Base-by-base conservation (phyloP, 1,284 basidiomycete species). In the Pseudozyma sp. region DNA sequence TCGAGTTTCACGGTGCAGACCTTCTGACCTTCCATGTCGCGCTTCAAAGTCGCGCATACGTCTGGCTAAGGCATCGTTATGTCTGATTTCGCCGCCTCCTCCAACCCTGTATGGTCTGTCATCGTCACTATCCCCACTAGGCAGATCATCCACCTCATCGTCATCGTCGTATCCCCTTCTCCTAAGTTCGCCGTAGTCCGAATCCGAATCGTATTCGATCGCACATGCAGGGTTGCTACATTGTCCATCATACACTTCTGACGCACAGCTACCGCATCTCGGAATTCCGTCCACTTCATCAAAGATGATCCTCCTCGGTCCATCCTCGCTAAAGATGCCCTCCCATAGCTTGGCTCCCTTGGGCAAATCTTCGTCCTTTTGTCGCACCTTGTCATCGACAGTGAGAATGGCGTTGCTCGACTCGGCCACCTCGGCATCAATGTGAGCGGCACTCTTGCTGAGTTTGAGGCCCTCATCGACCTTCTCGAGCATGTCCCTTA, bases 211-310 rank as follows among this genome's bases (percentile, higher is more conserved):
- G 36, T 70, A 82, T 63, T 65, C 65, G 59, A 74, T 74, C 16
- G 14, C 61, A 36, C 81, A 83, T 25, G 57, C 61, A 13, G 69
- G 66, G 43, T 83, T 80, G 19, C 70, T 70, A 53, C 82, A 84
- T 1, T 49, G 25, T 1, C 78, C 76, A 6, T 79, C 75, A n/a
- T 74, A 55, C 55, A 84, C 78, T 71, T 84, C 82, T 18, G 63
- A 68, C 1, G 71, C 69, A 45, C 82, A 84, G 38, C 59, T 61
- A n/a, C 75, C 75, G 53, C 82, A 84, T 7, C 81, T 76, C 34
- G 71, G 56, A 14, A 83, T 76, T 42, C 72, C 72, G 35, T 83
- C 81, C 19, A 72, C 57, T 50, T 80, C 66, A 57, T 84, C 82
- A 39, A 70, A 78, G 38, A 84, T 79, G 45, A 79, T 69, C 16